Evolutionary conservation across 2,329 filamentous ascomycete genomes (phyloP).

Genomic region (Penicillium thymicola): DNA sequence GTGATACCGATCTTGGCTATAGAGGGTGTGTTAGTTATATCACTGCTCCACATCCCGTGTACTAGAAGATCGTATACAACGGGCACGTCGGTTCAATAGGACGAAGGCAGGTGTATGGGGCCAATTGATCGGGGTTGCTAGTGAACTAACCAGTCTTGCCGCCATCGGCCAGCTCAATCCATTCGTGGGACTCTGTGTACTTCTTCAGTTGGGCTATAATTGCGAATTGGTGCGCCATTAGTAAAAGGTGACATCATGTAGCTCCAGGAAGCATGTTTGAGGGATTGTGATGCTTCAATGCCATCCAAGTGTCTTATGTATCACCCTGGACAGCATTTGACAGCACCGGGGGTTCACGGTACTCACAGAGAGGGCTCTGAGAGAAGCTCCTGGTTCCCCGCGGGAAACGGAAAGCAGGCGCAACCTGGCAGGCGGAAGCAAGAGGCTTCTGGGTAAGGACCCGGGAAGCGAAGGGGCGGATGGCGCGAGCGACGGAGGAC

Average conservation of each 20-base stretch:
- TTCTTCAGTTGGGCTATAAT: conserved; percentile 57
- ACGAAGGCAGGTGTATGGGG: neutral
- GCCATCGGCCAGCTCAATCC: conserved; percentile 84
- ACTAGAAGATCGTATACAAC: neutral
- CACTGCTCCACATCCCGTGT: neutral
- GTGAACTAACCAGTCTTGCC: conserved; percentile 63
- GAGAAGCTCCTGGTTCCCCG: conserved; percentile 44
- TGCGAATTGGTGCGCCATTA: conserved; percentile 22
- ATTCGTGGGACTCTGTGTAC: conserved; percentile 98
- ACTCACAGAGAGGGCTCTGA: conserved; percentile 40
- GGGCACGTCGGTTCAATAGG: neutral
- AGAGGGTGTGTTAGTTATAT: conserved; percentile 6
- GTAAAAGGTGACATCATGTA: conserved; percentile 14
- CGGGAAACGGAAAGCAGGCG: conserved; percentile 40
- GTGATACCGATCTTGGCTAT: conserved; percentile 76
- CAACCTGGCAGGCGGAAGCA: conserved; percentile 29
- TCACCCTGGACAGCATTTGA: neutral
- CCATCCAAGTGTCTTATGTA: neutral
- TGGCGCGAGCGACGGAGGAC: conserved; percentile 36
- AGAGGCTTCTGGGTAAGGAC: conserved; percentile 38
- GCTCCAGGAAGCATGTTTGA: neutral
- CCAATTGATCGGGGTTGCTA: neutral
- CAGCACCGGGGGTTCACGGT: neutral
- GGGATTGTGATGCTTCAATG: conserved; percentile 8
- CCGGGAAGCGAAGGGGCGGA: conserved; percentile 39